Base-by-base conservation (phyloP, 306 rosid genomes). In the Trichosanthes truncata region DNA sequence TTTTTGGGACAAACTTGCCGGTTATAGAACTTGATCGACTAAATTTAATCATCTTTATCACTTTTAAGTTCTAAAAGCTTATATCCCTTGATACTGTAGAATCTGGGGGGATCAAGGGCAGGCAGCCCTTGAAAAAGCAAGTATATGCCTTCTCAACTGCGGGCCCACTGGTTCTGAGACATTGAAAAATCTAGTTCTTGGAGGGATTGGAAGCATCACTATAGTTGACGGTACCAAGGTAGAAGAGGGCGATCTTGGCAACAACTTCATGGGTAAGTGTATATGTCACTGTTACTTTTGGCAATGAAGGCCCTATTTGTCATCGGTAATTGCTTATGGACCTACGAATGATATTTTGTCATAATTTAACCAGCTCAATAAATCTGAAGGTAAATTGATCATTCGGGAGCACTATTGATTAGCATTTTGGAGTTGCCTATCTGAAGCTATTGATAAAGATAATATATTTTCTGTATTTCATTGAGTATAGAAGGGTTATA, bases 131-230 rank as follows among this genome's bases (percentile, higher is more conserved):
- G 80, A 77, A 92, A 89, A 89, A 78, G 92, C 97, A 66, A 93
- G 90, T 76, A 85, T 93, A 74, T 93, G 98, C 85, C 83, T 91
- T 65, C 97, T 95, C 61, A 95, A 95, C 80, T 93, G 97, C 60
- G 98, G 99, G 60, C 99, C 99, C 69, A 95, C 99, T 12, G 99
- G 99, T 71, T 93, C 99, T 26, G 99, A 95, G 85, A 87, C 98
- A 40, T 86, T 95, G 35, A 95, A 89, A 83, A 89, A 90, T 84
- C 97, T 95, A 65, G 99, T 93, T 80, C 99, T 95, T 55, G 99
- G 99, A 46, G 98, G 99, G 83, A 69, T 93, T 79, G 99, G 99
- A 83, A 91, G 98, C 86, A 95, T 95, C 87, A 95, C 99, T 49
- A 89, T 95, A 20, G 90, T 95, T 51, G 99, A 95, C 83, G 99